Evolutionary conservation across 129 eudicot genomes (phyloP), one percentile per base, ranked within the genome.

Genomic region (Flaveria trinervia): DNA sequence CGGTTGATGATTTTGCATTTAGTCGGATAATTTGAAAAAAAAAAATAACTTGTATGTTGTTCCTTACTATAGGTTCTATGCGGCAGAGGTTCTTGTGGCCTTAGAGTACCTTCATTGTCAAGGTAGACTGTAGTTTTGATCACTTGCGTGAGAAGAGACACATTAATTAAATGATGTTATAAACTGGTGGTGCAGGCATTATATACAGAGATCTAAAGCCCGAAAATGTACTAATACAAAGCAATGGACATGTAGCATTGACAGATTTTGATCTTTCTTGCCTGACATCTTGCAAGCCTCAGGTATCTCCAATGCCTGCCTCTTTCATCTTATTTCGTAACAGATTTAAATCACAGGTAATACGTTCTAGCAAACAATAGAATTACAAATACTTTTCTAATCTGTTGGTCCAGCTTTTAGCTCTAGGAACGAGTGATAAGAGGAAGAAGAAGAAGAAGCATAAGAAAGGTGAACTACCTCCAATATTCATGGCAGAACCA

Each of bases 221-320:
- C 9, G 99, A 95, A 81, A 95, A 95, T 81, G 86, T 95, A 30
- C 74, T 95, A 45, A 78, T 92, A 72, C 99, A 91, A 77, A 84
- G 87, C 77, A 84, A 45, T 49, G 99, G 99, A 72, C 99, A 92
- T 57, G 71, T 95, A 30, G 76, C 97, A 50, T 86, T 95, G 86
- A 91, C 99, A 62, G 99, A 95, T 84, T 95, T 95, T 82, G 97
- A 95, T 86, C 84, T 95, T 77, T 95, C 99, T 15, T 95, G 99
- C 88, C 85, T 92, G 85, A 95, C 99, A 49, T 92, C 97, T 49
- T 95, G 99, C 97, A 95, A 83, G 82, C 99, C 99, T 39, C 97
- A 95, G 91, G 99, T 89, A 65, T 60, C 74, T 44, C 50, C 23
- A 41, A 39, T 52, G 28, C 26, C 68, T 56, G 28, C 26, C 68